Evolutionary conservation across 2,329 filamentous ascomycete species (phyloP).

Genomic region (Emergomyces pasteurianus): DNA sequence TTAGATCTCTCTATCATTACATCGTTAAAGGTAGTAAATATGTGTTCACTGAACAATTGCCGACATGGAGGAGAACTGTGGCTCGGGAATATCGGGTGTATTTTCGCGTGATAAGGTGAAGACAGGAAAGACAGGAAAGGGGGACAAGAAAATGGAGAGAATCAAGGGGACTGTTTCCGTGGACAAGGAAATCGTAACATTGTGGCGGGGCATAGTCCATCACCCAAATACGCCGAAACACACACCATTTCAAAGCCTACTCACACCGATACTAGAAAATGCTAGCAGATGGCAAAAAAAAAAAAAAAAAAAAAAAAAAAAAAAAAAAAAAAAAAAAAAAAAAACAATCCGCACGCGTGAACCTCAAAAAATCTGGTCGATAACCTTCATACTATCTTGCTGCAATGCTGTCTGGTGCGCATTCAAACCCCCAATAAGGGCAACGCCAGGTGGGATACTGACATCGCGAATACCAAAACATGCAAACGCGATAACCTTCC

Average conservation of each 20-base stretch:
- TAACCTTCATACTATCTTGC: background rate
- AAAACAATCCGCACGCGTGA: background rate
- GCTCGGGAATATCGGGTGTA: too few species aligned
- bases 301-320: background rate
- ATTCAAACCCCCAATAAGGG: conserved; percentile 48
- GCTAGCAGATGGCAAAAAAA: background rate
- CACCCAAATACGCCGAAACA: too few species aligned
- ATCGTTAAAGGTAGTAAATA: background rate
- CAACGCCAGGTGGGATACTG: conserved; percentile 44
- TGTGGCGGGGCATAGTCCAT: background rate
- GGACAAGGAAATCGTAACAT: background rate
- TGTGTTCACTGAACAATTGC: background rate
- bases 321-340: background rate
- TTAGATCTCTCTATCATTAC: background rate
- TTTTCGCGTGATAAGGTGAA: background rate
- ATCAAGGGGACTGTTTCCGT: background rate
- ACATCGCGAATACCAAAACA: conserved; percentile 49
- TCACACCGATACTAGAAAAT: background rate
- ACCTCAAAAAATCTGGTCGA: background rate
- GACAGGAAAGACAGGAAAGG: background rate
- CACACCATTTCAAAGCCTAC: background rate
- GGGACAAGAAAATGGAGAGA: too few species aligned
- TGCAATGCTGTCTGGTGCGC: conserved; percentile 27
- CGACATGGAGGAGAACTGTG: background rate
- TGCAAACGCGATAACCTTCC: conserved; percentile 49